Conservation (phyloP, 2,329 filamentous ascomycete species). For the Macrophomina tecta region DNA sequence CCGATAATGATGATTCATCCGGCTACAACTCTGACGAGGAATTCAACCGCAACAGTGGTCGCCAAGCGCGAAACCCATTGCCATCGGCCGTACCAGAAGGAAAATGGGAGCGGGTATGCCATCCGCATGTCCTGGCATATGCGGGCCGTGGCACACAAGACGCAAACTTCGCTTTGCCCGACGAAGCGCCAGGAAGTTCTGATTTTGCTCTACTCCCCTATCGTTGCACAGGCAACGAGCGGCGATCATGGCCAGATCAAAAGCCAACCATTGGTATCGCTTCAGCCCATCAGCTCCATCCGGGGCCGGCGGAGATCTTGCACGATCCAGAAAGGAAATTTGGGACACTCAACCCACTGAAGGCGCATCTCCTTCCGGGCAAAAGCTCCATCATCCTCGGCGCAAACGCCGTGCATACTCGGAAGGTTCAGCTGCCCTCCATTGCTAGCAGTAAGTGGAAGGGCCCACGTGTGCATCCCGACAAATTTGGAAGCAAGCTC, state of each 20-base stretch:
- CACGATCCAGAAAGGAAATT: background rate
- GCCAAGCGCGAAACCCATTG: too few relatives aligned
- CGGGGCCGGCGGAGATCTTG: background rate
- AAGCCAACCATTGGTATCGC: background rate
- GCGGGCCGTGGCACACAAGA: conserved; percentile 22
- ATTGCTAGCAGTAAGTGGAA: background rate
- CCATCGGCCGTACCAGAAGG: background rate
- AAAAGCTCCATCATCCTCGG: background rate
- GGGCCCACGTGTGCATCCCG: background rate
- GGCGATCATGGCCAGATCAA: background rate
- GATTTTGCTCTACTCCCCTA: conserved; percentile 21
- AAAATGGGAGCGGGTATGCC: background rate
- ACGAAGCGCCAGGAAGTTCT: conserved; percentile 12
- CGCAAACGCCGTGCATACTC: background rate
- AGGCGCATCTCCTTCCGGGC: background rate
- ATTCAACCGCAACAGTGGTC: background rate
- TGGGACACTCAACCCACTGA: background rate
- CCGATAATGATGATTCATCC: background rate
- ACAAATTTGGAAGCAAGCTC: too few relatives aligned
- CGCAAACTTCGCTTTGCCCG: conserved; percentile 23
- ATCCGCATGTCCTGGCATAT: conserved; percentile 25
- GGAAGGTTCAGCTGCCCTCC: background rate
- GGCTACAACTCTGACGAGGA: background rate
- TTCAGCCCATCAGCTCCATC: background rate
- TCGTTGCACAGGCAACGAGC: too few relatives aligned